Evolutionary conservation across 2,329 filamentous ascomycete genomes (phyloP), one percentile per base, ranked within the genome.

Genomic region (Penicillium sp.): DNA sequence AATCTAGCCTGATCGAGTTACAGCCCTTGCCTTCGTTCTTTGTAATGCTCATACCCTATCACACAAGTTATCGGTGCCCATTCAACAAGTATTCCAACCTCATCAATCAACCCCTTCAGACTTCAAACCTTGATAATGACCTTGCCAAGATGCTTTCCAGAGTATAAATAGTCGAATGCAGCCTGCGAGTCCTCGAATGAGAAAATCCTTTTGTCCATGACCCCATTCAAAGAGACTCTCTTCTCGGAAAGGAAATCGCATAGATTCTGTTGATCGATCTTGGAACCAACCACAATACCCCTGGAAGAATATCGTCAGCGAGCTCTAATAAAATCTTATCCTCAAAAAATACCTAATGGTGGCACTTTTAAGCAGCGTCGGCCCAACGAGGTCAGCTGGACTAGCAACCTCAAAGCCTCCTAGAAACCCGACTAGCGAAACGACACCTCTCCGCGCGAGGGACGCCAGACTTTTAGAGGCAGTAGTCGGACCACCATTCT

Each of bases 131-230:
- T 57, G 37, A 59, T 56, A 16, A 54, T 51, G 6, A 56, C 54
- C 44, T 56, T 59, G 16, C 56, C 56, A 31, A 54, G 33, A n/a
- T 60, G 58, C 21, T 53, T 55, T 11, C 48, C 55, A 36, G 48
- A 36, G 40, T 48, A 47, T 4, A 54, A 44, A n/a, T 51, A 37
- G 40, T 51, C 51, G 24, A 56, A 56, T 1, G 40, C 57, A 48
- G 45, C 33, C 45, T 45, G n/a, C 1, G 54, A 47, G 14, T 57
- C 19, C 14, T 53, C 54, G n/a, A 60, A 54, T 1, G 21, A 9
- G 36, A 60, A 48, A 14, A 54, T 3, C 4, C 9, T 44, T 11
- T 26, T 8, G 11, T 51, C 48, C 7, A 54, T 8, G 2, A 52
- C 11, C 5, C 47, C 47, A 37, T 36, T 21, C 9, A 59, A 14